These are phyloP conservation scores for Mortierella sp. DNA, from an alignment of 371 early-diverging fungal genomes.

Conservation along the genomic window DNA sequence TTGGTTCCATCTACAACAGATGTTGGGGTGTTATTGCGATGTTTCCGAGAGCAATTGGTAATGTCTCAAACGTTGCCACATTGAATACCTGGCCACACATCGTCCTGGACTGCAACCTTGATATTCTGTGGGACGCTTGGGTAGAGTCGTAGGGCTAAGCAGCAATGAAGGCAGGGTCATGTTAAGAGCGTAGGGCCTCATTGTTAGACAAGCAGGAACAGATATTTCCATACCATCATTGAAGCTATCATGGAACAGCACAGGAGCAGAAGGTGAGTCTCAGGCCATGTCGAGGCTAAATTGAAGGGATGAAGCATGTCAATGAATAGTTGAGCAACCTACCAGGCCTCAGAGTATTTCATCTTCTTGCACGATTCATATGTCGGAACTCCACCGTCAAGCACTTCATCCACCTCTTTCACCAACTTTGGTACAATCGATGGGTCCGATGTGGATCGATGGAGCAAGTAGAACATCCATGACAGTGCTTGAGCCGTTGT, in stretches of 20 bases:
- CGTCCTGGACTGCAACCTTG: conserved; percentile 80
- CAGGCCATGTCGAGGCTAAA: no score
- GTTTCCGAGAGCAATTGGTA: neutral
- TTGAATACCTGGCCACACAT: conserved; percentile 67
- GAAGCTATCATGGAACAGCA: no score
- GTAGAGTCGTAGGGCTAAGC: conserved; percentile 72
- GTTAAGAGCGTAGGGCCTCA: conserved; percentile 43
- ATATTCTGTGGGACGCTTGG: conserved; percentile 77
- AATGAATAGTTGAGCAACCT: conserved; percentile 28
- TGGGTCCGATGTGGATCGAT: conserved; percentile 30
- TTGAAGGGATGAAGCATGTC: no score
- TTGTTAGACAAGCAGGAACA: no score
- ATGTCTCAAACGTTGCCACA: neutral
- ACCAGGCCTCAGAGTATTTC: conserved; percentile 67
- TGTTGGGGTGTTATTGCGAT: neutral
- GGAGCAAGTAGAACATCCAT: conserved; percentile 44
- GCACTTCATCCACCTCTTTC: conserved; percentile 63
- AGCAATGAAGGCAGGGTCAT: conserved; percentile 58
- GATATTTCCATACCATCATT: no score
- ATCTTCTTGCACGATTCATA: conserved; percentile 62
- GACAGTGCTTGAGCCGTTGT: conserved; percentile 62
- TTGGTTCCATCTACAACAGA: conserved; percentile 62
- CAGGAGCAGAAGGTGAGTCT: no score
- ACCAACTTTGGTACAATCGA: conserved; percentile 54
- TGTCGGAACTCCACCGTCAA: conserved; percentile 28